A percentile compares a stretch with the other conserved stretches of the same genome.
phyloP scores from a whole-genome alignment of 106 monocot genomes.

The Amphibolis antarctica region DNA sequence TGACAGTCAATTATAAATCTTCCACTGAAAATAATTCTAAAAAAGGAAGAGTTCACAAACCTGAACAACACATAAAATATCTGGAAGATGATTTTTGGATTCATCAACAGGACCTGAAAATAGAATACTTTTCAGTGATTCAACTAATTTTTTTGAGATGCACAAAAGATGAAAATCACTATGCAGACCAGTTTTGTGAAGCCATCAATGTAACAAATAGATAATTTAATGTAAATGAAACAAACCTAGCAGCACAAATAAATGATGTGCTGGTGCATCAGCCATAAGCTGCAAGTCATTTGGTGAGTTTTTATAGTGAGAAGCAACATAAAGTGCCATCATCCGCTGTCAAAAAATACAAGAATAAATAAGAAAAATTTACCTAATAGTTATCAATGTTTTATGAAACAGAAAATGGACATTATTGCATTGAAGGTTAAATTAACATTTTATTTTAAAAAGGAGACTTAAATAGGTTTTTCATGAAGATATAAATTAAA shows the following conservation, averaged over 20 bases:
- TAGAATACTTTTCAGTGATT: background rate
- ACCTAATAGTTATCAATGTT: background rate
- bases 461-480: no score
- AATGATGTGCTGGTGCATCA: slow-evolving; percentile 98
- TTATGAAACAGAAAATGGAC: no score
- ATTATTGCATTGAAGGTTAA: no score
- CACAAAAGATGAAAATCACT: background rate
- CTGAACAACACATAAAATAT: slow-evolving; percentile 98
- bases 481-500: no score
- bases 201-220: background rate
- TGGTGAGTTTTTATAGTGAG: slow-evolving; percentile 98
- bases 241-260: slow-evolving; percentile 97
- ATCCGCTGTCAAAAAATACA: slow-evolving; percentile 49
- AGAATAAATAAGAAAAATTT: background rate
- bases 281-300: slow-evolving; percentile 99
- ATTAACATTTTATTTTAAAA: no score
- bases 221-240: background rate
- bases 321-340: slow-evolving; percentile 99
- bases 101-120: slow-evolving; percentile 87
- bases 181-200: background rate
- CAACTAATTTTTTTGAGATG: background rate
- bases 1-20: no score
- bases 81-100: slow-evolving; percentile 81
- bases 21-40: background rate
- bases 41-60: slow-evolving; percentile 15